A percentile compares a stretch with the other conserved stretches of the same genome.
Evolutionary conservation across 2,329 filamentous ascomycete genomes (phyloP).

Genomic region (Aspergillus sp.): DNA sequence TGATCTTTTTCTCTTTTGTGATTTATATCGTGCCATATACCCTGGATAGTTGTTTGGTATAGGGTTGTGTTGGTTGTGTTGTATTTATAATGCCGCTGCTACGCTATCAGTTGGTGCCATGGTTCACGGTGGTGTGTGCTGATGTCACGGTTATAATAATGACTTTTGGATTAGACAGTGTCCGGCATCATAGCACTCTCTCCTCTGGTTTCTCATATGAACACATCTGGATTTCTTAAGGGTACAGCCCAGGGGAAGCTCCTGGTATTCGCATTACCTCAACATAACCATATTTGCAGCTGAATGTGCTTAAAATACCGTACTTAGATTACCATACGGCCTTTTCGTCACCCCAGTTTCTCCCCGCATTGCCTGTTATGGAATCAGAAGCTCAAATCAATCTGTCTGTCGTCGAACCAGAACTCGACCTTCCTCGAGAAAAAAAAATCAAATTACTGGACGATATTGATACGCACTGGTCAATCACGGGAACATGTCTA

Average conservation of each 20-base stretch:
- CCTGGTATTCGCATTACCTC: background rate
- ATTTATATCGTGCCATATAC: no score
- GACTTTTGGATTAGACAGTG: background rate
- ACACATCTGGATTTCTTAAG: background rate
- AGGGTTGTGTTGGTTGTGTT: no score
- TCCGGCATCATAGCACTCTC: background rate
- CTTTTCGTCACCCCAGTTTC: background rate
- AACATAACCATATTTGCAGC: background rate
- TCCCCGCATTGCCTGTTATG: background rate
- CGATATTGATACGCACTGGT: background rate
- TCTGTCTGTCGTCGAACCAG: no score
- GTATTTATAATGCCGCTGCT: no score
- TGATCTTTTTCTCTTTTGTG: conserved; percentile 7
- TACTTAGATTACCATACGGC: background rate
- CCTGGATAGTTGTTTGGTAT: no score
- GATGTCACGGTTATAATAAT: background rate
- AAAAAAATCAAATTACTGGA: no score
- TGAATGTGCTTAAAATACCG: background rate
- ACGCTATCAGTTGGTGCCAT: no score
- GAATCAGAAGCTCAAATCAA: no score
- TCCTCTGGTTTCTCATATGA: background rate
- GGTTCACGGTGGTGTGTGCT: background rate
- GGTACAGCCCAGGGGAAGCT: background rate
- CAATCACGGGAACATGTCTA: background rate
- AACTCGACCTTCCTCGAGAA: no score